Percentiles rank a stretch among this genome's conserved stretches.
phyloP scores from a whole-genome alignment of 768 basidiomycete species.

The Calocybe cyanea region DNA sequence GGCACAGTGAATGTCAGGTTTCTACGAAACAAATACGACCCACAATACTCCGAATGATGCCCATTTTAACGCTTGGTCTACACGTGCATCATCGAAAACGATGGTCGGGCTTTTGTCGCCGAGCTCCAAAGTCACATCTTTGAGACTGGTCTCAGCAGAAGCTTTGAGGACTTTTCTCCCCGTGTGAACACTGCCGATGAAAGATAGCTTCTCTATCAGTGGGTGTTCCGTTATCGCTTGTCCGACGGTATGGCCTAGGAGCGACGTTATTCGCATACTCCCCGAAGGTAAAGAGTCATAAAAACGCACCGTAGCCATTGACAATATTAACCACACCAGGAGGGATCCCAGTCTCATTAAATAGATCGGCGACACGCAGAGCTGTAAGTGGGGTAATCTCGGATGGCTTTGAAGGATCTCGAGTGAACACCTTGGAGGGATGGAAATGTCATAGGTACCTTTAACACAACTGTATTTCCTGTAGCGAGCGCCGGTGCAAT shows the following conservation, averaged over 20 bases:
- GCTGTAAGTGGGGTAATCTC: conserved; percentile 65
- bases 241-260: conserved; percentile 51
- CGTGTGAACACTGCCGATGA: conserved; percentile 80
- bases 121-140: conserved; percentile 78
- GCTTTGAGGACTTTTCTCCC: conserved; percentile 81
- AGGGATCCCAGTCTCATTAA: conserved; percentile 67
- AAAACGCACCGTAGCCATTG: conserved; percentile 49
- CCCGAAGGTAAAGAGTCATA: neutral
- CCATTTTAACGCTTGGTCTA: conserved; percentile 51
- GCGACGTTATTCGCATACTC: neutral
- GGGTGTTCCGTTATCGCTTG: conserved; percentile 58
- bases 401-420: conserved; percentile 44
- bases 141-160: conserved; percentile 77
- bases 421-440: neutral
- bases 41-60: too few relatives aligned
- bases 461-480: conserved; percentile 64
- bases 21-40: too few relatives aligned
- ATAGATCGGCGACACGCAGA: conserved; percentile 44
- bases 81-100: conserved; percentile 70
- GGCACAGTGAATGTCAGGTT: too few relatives aligned
- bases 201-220: conserved; percentile 68
- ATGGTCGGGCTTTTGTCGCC: conserved; percentile 75
- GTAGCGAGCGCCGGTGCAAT: conserved; percentile 28
- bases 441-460: conserved; percentile 13
- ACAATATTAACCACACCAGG: conserved; percentile 70